Base-by-base conservation (phyloP, 2,329 filamentous ascomycete species). In the Paecilomyces niveus region DNA sequence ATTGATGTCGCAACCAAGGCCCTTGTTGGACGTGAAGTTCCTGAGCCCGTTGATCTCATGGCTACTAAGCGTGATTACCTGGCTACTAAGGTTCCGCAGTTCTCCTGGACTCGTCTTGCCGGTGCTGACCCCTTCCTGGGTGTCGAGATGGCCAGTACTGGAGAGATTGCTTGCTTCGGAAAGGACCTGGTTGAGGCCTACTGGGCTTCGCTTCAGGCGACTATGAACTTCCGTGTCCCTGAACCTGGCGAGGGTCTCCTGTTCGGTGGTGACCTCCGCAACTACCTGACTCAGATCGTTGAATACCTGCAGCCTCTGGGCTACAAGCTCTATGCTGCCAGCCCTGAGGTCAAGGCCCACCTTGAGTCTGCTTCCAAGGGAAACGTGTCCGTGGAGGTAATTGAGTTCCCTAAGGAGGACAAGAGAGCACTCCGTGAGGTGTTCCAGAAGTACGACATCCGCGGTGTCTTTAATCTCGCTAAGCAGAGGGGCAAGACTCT, bases 201-300 rank as follows among this genome's bases (percentile, higher is more conserved):
- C 85, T 99, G 94, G 94, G 83, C 92, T 26, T 95, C 92, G 18
- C 82, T 96, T 62, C 94, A 99, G 79, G 94, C 91, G 21, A 93
- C 90, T 68, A 99, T 97, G 93, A 99, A 97, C 85, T 97, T 97
- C 90, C 90, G 92, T 67, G 85, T 97, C 70, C 94, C 94, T 51
- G 88, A 95, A 75, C 90, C 92, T 56, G 94, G 94, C 65, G 92
- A 97, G 82, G 93, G 94, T 79, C 87, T 99, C 59, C 87, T 99
- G 56, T 90, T 99, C 65, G 94, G 94, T 64, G 94, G 94, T 67
- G 90, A 97, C 73, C 78, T 86, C 61, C 81, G 80, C 65, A 88
- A 87, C 75, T 75, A 85, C 24, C 83, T 99, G 59, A 84, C 87
- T 60, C 83, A 85, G 70, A 88, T 97, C 60, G 90, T 94, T 63